These are phyloP conservation scores for Trypanosoma scelopori DNA, from an alignment of 208 protist species.

Conservation along the genomic window DNA sequence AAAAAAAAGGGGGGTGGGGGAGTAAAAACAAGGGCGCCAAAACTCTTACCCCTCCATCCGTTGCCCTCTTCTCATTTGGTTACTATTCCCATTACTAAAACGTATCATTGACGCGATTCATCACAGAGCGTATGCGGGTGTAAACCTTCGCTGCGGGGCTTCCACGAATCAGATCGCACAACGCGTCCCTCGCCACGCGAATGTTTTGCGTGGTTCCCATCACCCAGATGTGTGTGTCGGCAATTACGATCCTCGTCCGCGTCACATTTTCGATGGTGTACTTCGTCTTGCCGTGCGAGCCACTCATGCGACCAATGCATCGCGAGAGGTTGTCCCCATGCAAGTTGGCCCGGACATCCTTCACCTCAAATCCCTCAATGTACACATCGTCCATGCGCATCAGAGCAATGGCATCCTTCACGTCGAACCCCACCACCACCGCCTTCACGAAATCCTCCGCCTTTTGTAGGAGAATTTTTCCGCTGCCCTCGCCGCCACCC, in stretches of 20 bases:
- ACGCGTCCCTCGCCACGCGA: conserved; percentile 95
- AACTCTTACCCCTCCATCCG: neutral
- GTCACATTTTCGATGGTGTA: conserved; percentile 99
- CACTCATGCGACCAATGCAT: conserved; percentile 99
- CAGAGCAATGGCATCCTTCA: conserved; percentile 98
- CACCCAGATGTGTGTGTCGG: conserved; percentile 98
- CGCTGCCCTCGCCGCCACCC: conserved; percentile 23
- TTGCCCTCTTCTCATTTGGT: neutral
- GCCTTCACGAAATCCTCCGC: conserved; percentile 98
- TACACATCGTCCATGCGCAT: conserved; percentile 99
- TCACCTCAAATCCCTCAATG: conserved; percentile 99
- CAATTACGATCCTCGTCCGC: conserved; percentile 98
- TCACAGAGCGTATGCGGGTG: conserved; percentile 94
- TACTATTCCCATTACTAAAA: conserved; percentile 61
- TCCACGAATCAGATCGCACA: conserved; percentile 98
- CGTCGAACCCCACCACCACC: conserved; percentile 96
- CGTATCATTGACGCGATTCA: conserved; percentile 94
- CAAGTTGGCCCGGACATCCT: conserved; percentile 94
- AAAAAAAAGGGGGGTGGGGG: neutral
- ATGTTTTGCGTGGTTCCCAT: conserved; percentile 99
- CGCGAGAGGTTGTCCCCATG: conserved; percentile 94
- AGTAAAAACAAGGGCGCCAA: conserved; percentile 5
- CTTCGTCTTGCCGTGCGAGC: conserved; percentile 99
- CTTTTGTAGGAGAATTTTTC: conserved; percentile 94
- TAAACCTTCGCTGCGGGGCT: conserved; percentile 96